A percentile compares a stretch with the other conserved stretches of the same genome.
Conservation (phyloP, 345 rosid species). For the Linum trigynum region DNA sequence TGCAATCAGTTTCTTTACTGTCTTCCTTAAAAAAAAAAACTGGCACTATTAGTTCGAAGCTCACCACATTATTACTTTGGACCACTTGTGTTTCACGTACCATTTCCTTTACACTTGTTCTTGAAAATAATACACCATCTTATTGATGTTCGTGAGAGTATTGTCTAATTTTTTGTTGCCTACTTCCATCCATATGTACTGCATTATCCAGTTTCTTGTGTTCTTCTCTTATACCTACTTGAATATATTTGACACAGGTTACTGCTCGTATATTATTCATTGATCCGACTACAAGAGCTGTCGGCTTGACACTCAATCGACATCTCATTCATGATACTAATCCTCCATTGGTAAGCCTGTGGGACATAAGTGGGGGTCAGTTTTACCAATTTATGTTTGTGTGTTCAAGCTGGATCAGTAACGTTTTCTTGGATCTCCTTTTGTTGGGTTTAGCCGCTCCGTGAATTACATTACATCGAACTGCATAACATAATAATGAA, state of each 20-base stretch:
- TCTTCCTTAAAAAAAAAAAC: not conserved
- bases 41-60: not conserved
- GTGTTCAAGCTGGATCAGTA: not conserved
- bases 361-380: not conserved
- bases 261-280: conserved; percentile 80
- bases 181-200: not conserved
- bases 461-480: too few relatives aligned
- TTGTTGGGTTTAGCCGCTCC: not conserved
- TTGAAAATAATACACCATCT: too few relatives aligned
- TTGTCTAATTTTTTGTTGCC: not conserved
- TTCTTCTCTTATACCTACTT: not conserved
- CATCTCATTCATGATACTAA: conserved; percentile 65
- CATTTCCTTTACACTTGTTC: not conserved
- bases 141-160: too few relatives aligned
- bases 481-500: too few relatives aligned
- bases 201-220: not conserved
- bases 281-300: conserved; percentile 89
- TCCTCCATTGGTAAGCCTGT: conserved; percentile 61
- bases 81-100: not conserved
- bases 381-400: not conserved
- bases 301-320: conserved; percentile 87
- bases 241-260: conserved; percentile 42
- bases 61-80: not conserved
- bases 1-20: not conserved
- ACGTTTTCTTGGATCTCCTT: not conserved